Evolutionary conservation across 352 stramenopile species (phyloP), one percentile per base, ranked within the genome.

Genomic region (Pythium pyrilobum): DNA sequence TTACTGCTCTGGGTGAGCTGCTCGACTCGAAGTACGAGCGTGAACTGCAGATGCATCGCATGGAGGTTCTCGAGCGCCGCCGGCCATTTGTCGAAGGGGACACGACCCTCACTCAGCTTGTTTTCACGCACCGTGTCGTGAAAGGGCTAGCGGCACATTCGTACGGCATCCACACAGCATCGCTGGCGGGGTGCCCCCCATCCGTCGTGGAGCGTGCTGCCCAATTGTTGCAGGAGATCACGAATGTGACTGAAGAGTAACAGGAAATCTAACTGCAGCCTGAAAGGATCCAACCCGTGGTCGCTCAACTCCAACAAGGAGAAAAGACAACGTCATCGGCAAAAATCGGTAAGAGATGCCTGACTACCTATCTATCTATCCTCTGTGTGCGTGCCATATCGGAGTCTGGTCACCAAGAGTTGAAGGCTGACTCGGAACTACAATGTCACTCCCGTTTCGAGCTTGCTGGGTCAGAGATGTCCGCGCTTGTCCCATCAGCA

Each of bases 101-200:
- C 47, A 5, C 49, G 62, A 52, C 55, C 25, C 33, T 52, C 10
- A 33, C 29, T 23, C 64, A 74, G 23, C 62, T 90, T 1, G 77
- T 92, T 21, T 92, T 94, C 60, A 87, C 83, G 12, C 81, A 94
- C 47, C 66, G 85, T 3, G 74, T 95, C 0, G 76, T 89, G 3
- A 56, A 77, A 51, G 85, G 85, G 4, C 54, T 92, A 6, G 81
- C 83, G 8, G 28, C 69, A 6, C 68, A 87, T 12, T 95, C 85
- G 20, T 92, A 92, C 33, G 85, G 85, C 0, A 71, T 95, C 43
- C 73, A 94, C 39, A 90, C 81, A 1, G 85, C 85, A 0, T 67
- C 77, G 1, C 54, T 92, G 5, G 85, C 85, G n/a, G 81, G 81
- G 0, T 89, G 77, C 39, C 75, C 81, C 3, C 47, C 59, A 4